Base-by-base conservation (phyloP, 495 filamentous ascomycete genomes). In the Penicillium samsonianum region DNA sequence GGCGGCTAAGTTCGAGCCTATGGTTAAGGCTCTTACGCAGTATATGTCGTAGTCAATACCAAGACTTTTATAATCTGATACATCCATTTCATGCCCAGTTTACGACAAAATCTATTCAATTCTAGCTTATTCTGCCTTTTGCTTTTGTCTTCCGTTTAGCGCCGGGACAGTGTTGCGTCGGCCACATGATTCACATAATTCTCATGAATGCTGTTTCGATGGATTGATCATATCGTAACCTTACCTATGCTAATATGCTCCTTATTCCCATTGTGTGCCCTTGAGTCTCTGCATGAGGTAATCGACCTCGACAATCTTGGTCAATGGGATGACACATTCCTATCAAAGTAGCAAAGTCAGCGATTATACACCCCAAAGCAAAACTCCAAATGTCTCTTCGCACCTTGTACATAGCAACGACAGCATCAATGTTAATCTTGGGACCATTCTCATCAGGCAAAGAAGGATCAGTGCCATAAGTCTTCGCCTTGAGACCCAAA, bases 271-370 rank as follows among this genome's bases (percentile, higher is more conserved):
- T 68, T 84, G 61, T 9, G 86, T 87, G 16, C 82, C 82, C 64
- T 87, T 84, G 31, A 99, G 79, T 53, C 94, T 83, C 71, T 97
- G 90, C 88, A 98, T 95, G 41, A 99, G 79, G 65, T 99, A 99
- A 65, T 98, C 92, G 19, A 98, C 90, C 78, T 99, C 95, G 28
- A 99, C 92, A 58, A 92, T 87, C 72, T 98, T 99, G 25, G 95
- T 99, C 68, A 98, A 73, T 2, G 95, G 95, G 55, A 99, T 99
- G 52, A 99, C 92, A 71, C 87, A 90, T 68, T 96, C 86, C 83
- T 87, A 53, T n/a, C n/a, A 10, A 11, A 19, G 20, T 37, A 50
- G 50, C 72, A 53, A 16, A 53, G 40, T 60, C 22, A 69, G 57
- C 35, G n/a, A 52, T 51, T 22, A 23, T 33, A 6, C 40, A 30